Evolutionary conservation across 768 basidiomycete species (phyloP).

Genomic region (Pulveroboletus sp.): DNA sequence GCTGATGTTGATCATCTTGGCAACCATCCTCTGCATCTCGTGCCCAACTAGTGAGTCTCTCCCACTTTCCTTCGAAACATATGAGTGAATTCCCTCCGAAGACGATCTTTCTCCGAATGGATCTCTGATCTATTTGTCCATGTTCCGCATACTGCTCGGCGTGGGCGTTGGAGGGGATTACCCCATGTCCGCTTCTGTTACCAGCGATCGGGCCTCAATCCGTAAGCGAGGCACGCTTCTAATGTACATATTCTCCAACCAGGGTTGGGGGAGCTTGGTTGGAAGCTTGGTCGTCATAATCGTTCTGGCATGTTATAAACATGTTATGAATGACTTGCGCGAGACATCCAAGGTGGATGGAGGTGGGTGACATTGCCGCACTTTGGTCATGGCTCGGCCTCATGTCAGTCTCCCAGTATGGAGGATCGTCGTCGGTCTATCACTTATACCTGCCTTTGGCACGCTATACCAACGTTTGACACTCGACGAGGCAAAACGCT

Average conservation of each 20-base stretch:
- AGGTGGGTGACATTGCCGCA: constrained; percentile 36
- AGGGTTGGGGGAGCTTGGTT: constrained; percentile 72
- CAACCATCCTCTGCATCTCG: constrained; percentile 65
- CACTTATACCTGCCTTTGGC: constrained; percentile 67
- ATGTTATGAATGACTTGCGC: constrained; percentile 53
- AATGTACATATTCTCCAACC: constrained; percentile 72
- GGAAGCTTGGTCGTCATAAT: constrained; percentile 61
- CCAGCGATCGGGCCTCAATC: constrained; percentile 61
- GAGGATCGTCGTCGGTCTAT: constrained; percentile 70
- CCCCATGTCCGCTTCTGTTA: constrained; percentile 68
- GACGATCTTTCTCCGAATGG: constrained; percentile 47
- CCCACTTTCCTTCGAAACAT: not conserved
- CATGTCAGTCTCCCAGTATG: constrained; percentile 41
- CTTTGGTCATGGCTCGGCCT: not conserved
- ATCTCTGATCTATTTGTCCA: constrained; percentile 56
- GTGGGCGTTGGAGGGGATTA: constrained; percentile 80
- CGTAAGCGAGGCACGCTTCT: constrained; percentile 68
- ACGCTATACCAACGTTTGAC: constrained; percentile 76
- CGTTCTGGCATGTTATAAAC: constrained; percentile 58
- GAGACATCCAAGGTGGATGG: constrained; percentile 66
- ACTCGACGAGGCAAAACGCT: constrained; percentile 64
- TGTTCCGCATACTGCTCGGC: constrained; percentile 71
- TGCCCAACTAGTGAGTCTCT: constrained; percentile 49
- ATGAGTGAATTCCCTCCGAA: constrained; percentile 11
- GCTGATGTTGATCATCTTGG: constrained; percentile 74